Base-by-base conservation (phyloP, 1,284 basidiomycete genomes). In the Ustilago sp. region DNA sequence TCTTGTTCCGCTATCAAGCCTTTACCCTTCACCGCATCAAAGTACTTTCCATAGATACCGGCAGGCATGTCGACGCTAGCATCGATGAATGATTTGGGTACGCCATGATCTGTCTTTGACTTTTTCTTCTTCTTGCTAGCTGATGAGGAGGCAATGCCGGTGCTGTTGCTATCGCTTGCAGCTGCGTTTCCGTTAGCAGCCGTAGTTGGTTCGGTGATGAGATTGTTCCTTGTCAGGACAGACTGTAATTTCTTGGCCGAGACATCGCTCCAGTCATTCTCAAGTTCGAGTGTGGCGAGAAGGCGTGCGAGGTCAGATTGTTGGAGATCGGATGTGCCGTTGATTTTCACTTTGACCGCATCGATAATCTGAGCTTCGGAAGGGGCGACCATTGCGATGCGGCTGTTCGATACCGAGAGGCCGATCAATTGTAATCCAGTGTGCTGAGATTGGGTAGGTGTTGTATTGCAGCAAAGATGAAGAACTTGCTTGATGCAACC, bases 1-100 rank as follows among this genome's bases (percentile, higher is more conserved):
- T 89, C 87, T 60, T 90, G 89, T 32, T 87, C 90, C 1, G 93
- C 92, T 0, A 95, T 89, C 35, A 95, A 88, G 0, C 94, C 94
- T 81, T 95, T 95, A 9, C 94, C 94, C 82, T 92, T 94, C 69
- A 88, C 87, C 60, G 89, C 88, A 57, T 90, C 88, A 82, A 94
- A 94, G 86, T 91, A 89, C 80, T 89, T 89, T 2, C 92, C 91
- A 60, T 90, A 88, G 12, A 93, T 89, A 15, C 79, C 79, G 2
- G 67, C 1, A 0, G 82, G 81, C 11, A 83, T 50, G 13, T 57
- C 3, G n/a, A 84, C 41, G 23, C 34, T 12, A 9, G 63, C 2
- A 60, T 84, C 83, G 67, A 83, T 71, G 23, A 47, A 63, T 2
- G 83, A 84, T 23, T 69, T 68, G 15, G 81, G 81, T 11, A 83